These are phyloP conservation scores for Scutellaria baicalensis DNA, from an alignment of 257 asterid species.

Conservation along the genomic window DNA sequence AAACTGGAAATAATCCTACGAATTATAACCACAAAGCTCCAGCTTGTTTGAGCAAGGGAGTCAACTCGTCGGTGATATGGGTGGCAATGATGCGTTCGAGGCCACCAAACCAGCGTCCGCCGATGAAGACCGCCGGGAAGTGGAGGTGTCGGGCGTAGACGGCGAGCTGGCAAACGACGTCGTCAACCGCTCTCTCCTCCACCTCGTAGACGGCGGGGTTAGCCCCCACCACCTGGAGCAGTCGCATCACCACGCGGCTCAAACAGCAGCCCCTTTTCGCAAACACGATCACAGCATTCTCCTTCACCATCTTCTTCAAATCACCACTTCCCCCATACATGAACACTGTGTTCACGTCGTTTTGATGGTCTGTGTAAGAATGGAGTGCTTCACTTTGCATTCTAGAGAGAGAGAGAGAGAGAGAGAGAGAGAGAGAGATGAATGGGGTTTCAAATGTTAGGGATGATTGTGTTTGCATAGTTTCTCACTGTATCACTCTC, in stretches of 20 bases:
- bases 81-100: constrained; percentile 51
- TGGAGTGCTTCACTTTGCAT: too few species aligned
- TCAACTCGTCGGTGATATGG: constrained; percentile 60
- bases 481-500: too few species aligned
- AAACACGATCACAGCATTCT: constrained; percentile 12
- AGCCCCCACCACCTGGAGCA: constrained; percentile 40
- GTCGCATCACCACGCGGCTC: constrained; percentile 29
- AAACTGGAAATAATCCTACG: too few species aligned
- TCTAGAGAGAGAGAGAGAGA: too few species aligned
- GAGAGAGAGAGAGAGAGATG: too few species aligned
- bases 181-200: constrained; percentile 25
- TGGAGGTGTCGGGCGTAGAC: constrained; percentile 1
- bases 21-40: constrained; percentile 65
- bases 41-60: constrained; percentile 44
- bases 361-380: neutral
- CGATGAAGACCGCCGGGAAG: constrained; percentile 52
- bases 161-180: neutral
- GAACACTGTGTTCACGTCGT: neutral
- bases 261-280: constrained; percentile 17
- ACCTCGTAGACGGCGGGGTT: constrained; percentile 43
- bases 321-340: neutral
- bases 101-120: constrained; percentile 66
- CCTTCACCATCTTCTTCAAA: constrained; percentile 12
- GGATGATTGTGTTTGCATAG: too few species aligned
- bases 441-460: too few species aligned